Base-by-base conservation (phyloP, 768 basidiomycete species). In the Polyporus arcularius region DNA sequence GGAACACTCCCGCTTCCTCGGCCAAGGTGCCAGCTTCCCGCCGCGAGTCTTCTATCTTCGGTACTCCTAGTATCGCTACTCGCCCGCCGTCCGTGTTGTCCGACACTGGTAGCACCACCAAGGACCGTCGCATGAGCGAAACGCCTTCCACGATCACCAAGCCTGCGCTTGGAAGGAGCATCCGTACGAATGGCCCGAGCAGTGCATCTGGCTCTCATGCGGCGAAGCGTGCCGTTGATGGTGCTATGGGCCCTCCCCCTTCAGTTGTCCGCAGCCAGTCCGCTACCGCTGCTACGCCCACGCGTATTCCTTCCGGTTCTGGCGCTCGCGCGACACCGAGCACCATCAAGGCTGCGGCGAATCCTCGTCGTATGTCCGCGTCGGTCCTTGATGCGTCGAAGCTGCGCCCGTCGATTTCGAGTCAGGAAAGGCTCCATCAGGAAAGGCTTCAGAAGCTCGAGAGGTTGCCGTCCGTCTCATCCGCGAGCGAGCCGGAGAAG, bases 81-180 rank as follows among this genome's bases (percentile, higher is more conserved):
- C 80, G 87, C 21, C 87, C 87, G 0, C 73, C 85, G 0, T 88
- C 87, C 4, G 79, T 76, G 0, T 70, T 83, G 32, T 86, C 86
- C 10, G 83, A 86, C 58, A 69, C 76, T 12, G 79, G 79, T 47
- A 79, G 75, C 47, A 59, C 63, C 26, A 56, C 68, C 48, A 79
- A 76, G 61, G 76, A 77, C 51, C 71, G 74, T 41, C 78, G 76
- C 60, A 64, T 64, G 38, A 55, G 53, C 57, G 75, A 79, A 32
- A 71, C 71, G 3, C 79, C 82, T 5, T 56, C 67, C n/a, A 70
- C 73, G 5, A 51, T 62, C 14, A 60, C 55, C n/a, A 68, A 62
- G 47, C 38, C 78, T 9, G 78, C 85, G 10, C 74, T 87, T 4
- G 78, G 78, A 28, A 82, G 78, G 70, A 87, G 84, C 63, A 70